Conservation (phyloP, 148 eudicot genomes). For the Cornus controversa region DNA sequence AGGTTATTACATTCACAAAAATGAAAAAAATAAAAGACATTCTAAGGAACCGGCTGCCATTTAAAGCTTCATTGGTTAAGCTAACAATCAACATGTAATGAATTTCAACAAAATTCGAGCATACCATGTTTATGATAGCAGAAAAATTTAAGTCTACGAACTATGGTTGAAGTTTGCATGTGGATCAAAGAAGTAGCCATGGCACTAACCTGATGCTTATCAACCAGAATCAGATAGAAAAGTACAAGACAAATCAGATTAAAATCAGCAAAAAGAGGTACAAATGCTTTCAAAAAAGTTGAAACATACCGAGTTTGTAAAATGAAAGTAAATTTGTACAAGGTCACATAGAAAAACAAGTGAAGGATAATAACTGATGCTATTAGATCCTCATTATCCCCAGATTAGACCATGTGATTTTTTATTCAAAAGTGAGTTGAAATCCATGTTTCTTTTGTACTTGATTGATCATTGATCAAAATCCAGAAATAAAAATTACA, state of each 20-base stretch:
- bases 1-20: constrained; percentile 2
- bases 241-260: not conserved
- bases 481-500: not conserved
- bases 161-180: not conserved
- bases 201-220: not conserved
- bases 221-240: not conserved
- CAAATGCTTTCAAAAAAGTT: not conserved
- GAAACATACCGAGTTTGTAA: not conserved
- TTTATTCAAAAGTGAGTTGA: not conserved
- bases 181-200: not conserved
- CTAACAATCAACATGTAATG: not conserved
- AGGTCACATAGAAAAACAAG: not conserved
- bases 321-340: not conserved
- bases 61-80: not conserved
- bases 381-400: not conserved
- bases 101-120: not conserved
- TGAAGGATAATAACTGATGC: not conserved
- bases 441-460: not conserved
- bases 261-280: not conserved
- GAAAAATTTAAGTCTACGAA: not conserved
- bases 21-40: not conserved
- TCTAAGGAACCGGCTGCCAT: not conserved
- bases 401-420: not conserved
- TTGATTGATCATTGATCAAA: not conserved
- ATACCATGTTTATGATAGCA: not conserved